Base-by-base conservation (phyloP, 148 eudicot genomes). In the Dysphania ambrosioides region DNA sequence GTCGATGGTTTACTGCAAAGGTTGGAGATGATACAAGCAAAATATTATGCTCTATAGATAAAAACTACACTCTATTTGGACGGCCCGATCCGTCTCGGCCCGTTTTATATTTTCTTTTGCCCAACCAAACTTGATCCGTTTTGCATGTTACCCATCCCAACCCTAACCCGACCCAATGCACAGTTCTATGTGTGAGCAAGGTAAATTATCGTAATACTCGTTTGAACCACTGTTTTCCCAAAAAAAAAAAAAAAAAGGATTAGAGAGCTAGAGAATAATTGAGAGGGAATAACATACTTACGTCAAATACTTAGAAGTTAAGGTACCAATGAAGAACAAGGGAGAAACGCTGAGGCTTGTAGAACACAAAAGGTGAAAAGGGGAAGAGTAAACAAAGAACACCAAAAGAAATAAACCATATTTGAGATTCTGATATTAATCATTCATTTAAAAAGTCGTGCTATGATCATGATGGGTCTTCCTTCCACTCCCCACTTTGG, bases 291-390 rank as follows among this genome's bases (percentile, higher is more conserved):
- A 76, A 26, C 35, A 21, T 13, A 31, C 53, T 42, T 67, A 75
- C 79, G 83, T 80, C 76, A 71, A 80, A 80, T 75, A 58, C 83
- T 80, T 80, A 80, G 73, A 64, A 6, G 72, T 71, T 71, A 80
- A 80, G 83, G 79, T 66, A 75, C 76, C 73, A 32, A 68, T 64
- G 72, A 29, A 69, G 59, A 49, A 75, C 34, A 73, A 21, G 76
- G 74, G 78, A 74, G 57, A 79, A 80, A 44, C 49, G 2, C 10
- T 32, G 74, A 80, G 63, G 71, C 82, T 80, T 80, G 79, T 70
- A 70, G 79, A 47, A 40, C 75, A 80, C 82, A 75, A 71, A 80
- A 80, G 72, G 21, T 16, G 72, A 66, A n/a, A n/a, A n/a, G n/a
- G n/a, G n/a, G n/a, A n/a, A n/a, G n/a, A 57, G 41, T 30, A 29